Evolutionary conservation across 2,329 filamentous ascomycete genomes (phyloP).

Genomic region (Waltergamsia citrina): DNA sequence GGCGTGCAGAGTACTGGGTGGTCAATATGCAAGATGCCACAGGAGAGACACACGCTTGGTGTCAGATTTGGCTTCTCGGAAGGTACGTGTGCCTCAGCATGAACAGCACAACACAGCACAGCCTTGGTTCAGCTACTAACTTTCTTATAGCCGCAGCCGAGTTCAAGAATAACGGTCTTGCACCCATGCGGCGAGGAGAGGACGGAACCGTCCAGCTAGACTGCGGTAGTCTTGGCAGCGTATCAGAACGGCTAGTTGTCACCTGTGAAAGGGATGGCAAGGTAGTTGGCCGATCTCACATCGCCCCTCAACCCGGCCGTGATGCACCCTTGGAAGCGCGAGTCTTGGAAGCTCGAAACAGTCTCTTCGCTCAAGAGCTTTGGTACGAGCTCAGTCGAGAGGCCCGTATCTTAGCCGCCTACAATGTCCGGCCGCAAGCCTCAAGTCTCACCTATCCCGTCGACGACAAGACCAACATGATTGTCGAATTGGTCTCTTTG

Average conservation of each 20-base stretch:
- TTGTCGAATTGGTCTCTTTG: conserved; percentile 60
- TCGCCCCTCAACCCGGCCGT: conserved; percentile 42
- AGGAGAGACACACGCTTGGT: conserved; percentile 64
- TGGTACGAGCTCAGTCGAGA: conserved; percentile 86
- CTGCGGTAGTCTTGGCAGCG: conserved; percentile 39
- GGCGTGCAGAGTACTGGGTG: conserved; percentile 76
- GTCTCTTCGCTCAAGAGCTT: conserved; percentile 74
- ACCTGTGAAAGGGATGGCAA: conserved; percentile 48
- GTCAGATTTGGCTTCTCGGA: conserved; percentile 88
- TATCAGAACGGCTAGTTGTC: conserved; percentile 56
- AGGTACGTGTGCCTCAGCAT: conserved; percentile 35
- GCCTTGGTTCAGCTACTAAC: conserved; percentile 14
- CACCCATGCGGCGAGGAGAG: conserved; percentile 63
- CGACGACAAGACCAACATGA: conserved; percentile 40
- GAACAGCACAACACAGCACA: too few species aligned
- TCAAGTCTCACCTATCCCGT: conserved; percentile 46
- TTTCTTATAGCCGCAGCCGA: conserved; percentile 37
- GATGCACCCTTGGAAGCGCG: conserved; percentile 50
- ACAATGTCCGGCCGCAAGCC: conserved; percentile 57
- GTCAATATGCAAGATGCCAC: conserved; percentile 70
- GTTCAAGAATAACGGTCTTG: conserved; percentile 64
- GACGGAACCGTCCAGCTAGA: conserved; percentile 72
- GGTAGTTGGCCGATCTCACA: conserved; percentile 46
- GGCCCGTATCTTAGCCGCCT: conserved; percentile 60
- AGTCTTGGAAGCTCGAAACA: conserved; percentile 68